Percentiles rank a stretch among this genome's conserved stretches.
These are phyloP conservation scores for Breviolum minutum DNA, from an alignment of 73 alveolate species.

Conservation along the genomic window DNA sequence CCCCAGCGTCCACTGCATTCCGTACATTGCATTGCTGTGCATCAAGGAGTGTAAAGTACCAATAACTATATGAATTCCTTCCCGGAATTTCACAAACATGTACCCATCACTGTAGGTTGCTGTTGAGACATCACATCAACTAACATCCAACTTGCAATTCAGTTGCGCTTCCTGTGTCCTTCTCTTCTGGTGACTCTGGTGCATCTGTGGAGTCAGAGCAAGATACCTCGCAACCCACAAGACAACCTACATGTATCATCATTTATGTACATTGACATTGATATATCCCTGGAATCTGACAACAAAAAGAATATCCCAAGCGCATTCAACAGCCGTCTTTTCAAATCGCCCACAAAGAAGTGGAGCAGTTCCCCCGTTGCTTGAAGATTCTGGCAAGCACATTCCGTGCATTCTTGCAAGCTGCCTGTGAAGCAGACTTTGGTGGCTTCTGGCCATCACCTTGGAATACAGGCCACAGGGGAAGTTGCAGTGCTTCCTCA, in stretches of 20 bases:
- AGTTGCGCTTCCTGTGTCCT: slow-evolving; percentile 10
- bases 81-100: too few relatives aligned
- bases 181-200: slow-evolving; percentile 8
- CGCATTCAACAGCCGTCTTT: neutral
- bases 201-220: slow-evolving; percentile 66
- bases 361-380: too few relatives aligned
- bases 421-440: slow-evolving; percentile 20
- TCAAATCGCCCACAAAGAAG: neutral
- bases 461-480: neutral
- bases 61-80: too few relatives aligned
- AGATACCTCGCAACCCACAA: neutral
- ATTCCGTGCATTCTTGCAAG: neutral
- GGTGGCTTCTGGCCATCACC: slow-evolving; percentile 5
- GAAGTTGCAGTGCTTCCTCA: neutral
- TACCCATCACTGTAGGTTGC: too few relatives aligned
- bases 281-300: neutral
- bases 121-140: too few relatives aligned
- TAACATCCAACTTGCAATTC: neutral
- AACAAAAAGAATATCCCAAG: neutral
- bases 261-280: too few relatives aligned
- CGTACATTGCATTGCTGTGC: neutral
- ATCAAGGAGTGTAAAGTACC: too few relatives aligned
- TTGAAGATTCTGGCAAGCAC: neutral
- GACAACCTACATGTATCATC: neutral
- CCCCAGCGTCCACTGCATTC: neutral